Base-by-base conservation (phyloP, 139 green algal species). In the Coelastrella sp. region DNA sequence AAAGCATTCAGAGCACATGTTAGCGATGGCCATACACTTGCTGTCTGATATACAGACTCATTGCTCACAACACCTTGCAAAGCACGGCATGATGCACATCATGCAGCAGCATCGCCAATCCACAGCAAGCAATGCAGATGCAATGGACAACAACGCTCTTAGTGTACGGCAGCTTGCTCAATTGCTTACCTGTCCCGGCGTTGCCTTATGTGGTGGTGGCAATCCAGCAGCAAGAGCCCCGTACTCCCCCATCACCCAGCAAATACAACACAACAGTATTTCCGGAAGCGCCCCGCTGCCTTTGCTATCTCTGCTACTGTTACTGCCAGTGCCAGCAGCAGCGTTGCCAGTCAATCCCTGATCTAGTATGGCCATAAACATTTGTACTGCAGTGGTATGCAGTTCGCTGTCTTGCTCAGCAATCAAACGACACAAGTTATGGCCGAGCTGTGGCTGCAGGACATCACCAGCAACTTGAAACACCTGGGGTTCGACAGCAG, bases 201-300 rank as follows among this genome's bases (percentile, higher is more conserved):
- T 74, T 2, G 51, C 68, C 6, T 11, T 48, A 23, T 74, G 38
- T 13, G 81, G 68, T 2, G 81, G 57, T 45, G 51, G 50, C 40
- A 87, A 69, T 17, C 50, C 7, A 6, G 57, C 75, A 23, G 88
- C 88, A 32, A 94, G 77, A 9, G 73, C 59, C 11, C 96, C 96
- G 84, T 98, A 99, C 90, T 99, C 96, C 41, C 96, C 96, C 72
- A 99, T 83, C 69, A 98, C 95, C 96, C 95, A 99, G 50, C 69
- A 93, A 35, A 74, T 86, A 48, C 32, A 66, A 60, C 91, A 89
- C 53, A 97, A 88, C 37, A 97, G 88, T 27, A 92, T 79, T 35
- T 93, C 86, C 4, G 96, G 94, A 84, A 98, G 90, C 78, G 62
- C 35, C 21, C 38, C 77, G 2, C 23, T 95, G 94, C 41, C 88